Evolutionary conservation across 2,329 filamentous ascomycete species (phyloP).

Genomic region (Trichoderma semiorbis): DNA sequence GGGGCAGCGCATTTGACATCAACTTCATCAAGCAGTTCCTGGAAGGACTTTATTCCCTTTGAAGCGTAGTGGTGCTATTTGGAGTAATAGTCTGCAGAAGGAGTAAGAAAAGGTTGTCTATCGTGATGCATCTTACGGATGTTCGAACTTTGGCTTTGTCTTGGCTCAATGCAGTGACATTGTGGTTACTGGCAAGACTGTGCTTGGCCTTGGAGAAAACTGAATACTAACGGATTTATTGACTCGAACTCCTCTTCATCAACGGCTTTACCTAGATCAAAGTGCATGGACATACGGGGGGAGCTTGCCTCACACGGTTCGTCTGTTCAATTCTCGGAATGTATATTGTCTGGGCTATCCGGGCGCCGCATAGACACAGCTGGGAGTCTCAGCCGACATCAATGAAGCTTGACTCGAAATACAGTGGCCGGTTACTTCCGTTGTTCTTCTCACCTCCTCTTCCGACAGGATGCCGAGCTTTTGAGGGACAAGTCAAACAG

Average conservation of each 20-base stretch:
- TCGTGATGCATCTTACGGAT: not conserved
- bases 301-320: not conserved
- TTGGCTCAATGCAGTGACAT: not conserved
- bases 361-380: not conserved
- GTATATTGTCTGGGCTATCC: not conserved
- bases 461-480: not conserved
- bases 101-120: not conserved
- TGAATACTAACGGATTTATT: not conserved
- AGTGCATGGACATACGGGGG: not conserved
- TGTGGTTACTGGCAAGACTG: not conserved
- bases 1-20: not conserved
- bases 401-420: not conserved
- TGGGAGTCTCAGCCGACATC: not conserved
- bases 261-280: not conserved
- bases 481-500: not conserved
- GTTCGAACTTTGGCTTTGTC: not conserved
- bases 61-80: not conserved
- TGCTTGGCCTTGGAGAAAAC: not conserved
- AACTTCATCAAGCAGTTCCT: not conserved
- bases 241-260: not conserved
- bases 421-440: not conserved
- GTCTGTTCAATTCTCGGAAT: not conserved
- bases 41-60: not conserved
- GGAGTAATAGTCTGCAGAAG: not conserved
- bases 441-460: not conserved